These are phyloP conservation scores for Quercus alba DNA, from an alignment of 306 rosid genomes.

Conservation along the genomic window DNA sequence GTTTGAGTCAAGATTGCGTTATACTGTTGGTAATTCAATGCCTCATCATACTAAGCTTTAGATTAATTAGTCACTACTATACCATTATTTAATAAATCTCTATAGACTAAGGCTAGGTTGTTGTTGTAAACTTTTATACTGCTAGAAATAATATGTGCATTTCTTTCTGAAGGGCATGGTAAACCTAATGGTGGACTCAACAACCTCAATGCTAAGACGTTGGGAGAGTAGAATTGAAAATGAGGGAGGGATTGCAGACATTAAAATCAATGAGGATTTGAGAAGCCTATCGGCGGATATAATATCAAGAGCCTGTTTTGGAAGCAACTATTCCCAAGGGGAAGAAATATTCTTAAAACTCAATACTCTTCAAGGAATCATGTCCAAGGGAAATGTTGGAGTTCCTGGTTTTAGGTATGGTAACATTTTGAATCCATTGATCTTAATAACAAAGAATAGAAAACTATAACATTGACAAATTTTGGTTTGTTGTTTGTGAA, in stretches of 20 bases:
- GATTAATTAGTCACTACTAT: no score
- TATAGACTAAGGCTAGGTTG: no score
- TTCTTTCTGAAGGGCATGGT: conserved; percentile 51
- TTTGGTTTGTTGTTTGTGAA: neutral
- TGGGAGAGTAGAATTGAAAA: conserved; percentile 53
- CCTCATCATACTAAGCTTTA: no score
- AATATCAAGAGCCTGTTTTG: conserved; percentile 65
- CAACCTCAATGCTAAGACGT: conserved; percentile 28
- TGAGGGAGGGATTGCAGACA: conserved; percentile 37
- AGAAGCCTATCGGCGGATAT: conserved; percentile 59
- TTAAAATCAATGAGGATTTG: conserved; percentile 46
- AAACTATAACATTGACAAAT: no score
- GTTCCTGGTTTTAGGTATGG: no score
- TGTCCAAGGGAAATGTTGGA: no score
- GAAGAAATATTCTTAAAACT: conserved; percentile 61
- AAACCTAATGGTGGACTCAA: conserved; percentile 54
- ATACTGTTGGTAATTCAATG: no score
- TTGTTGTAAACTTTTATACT: no score
- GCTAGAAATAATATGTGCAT: neutral
- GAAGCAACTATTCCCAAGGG: conserved; percentile 60
- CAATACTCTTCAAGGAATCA: conserved; percentile 44
- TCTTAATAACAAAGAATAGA: no score
- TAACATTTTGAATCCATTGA: no score
- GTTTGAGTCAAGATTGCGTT: no score
- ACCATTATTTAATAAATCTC: no score